These are phyloP conservation scores for Mycoemilia scoparia DNA, from an alignment of 192 early-diverging fungal species.

Conservation along the genomic window DNA sequence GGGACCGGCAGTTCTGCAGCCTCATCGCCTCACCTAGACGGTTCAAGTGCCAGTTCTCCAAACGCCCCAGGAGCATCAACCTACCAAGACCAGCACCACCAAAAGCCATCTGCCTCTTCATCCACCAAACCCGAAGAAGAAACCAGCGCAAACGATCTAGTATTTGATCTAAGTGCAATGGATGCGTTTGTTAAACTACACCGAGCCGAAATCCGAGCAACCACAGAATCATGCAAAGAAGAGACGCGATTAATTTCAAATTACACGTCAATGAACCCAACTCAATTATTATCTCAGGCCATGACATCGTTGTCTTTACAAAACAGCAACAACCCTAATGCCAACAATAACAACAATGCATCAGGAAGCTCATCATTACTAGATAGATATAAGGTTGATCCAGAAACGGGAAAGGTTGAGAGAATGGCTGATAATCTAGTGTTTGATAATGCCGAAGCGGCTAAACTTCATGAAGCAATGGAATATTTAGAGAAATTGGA, in stretches of 20 bases:
- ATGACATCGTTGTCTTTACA: not conserved
- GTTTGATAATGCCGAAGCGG: slow-evolving; percentile 28
- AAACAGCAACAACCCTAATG: not conserved
- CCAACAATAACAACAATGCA: not conserved
- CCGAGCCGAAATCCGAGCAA: slow-evolving; percentile 42
- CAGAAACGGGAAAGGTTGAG: slow-evolving; percentile 11
- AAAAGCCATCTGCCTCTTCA: too few relatives aligned
- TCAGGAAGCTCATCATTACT: not conserved
- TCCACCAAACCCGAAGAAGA: too few relatives aligned
- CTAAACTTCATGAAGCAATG: slow-evolving; percentile 41
- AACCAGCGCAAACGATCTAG: too few relatives aligned
- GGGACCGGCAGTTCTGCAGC: too few relatives aligned
- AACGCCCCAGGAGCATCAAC: too few relatives aligned
- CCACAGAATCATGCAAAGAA: slow-evolving; percentile 37
- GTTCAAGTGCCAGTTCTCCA: too few relatives aligned
- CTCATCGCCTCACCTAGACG: too few relatives aligned
- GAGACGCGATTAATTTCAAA: slow-evolving; percentile 36
- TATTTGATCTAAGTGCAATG: too few relatives aligned
- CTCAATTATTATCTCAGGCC: slow-evolving; percentile 16
- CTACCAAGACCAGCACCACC: too few relatives aligned
- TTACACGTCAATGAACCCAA: slow-evolving; percentile 19
- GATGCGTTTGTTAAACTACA: slow-evolving; percentile 42
- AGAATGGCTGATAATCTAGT: slow-evolving; percentile 14
- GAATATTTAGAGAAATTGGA: slow-evolving; percentile 40
- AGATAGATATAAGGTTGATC: slow-evolving; percentile 22